These are phyloP conservation scores for Aspergillus ruber DNA, from an alignment of 2,329 filamentous ascomycete genomes.

Conservation along the genomic window DNA sequence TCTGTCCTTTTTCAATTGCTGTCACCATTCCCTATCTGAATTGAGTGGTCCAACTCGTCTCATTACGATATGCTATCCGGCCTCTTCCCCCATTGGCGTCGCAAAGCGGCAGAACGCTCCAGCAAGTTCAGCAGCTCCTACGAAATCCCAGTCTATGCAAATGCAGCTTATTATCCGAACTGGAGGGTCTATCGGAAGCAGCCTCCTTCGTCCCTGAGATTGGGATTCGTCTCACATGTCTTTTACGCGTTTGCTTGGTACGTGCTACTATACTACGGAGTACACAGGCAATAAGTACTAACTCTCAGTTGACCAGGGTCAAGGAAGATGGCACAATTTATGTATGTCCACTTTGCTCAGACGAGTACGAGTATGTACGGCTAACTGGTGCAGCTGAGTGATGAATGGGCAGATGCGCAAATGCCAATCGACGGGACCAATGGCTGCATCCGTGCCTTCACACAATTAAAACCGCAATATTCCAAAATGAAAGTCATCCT, in stretches of 20 bases:
- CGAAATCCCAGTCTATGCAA: conserved; percentile 44
- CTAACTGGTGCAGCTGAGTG: conserved; percentile 54
- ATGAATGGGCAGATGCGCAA: conserved; percentile 69
- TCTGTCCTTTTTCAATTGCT: background rate
- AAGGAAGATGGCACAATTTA: conserved; percentile 66
- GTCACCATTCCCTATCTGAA: background rate
- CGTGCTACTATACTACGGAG: conserved; percentile 12
- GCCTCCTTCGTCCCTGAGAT: conserved; percentile 66
- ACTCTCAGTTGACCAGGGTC: conserved; percentile 45
- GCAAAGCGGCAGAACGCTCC: conserved; percentile 19
- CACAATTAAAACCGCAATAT: conserved; percentile 64
- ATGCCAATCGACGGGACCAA: conserved; percentile 65
- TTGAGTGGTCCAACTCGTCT: background rate
- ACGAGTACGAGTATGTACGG: conserved; percentile 1
- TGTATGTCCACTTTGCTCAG: conserved; percentile 45
- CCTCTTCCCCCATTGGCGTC: conserved; percentile 20
- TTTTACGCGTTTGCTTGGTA: conserved; percentile 74
- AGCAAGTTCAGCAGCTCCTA: conserved; percentile 18
- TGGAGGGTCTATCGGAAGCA: conserved; percentile 66
- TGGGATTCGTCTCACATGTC: conserved; percentile 70
- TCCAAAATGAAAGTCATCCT: conserved; percentile 67
- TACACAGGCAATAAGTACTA: background rate
- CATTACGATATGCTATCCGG: conserved; percentile 13
- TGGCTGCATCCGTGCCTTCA: conserved; percentile 67
- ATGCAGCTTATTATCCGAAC: conserved; percentile 82